Evolutionary conservation across 2,329 filamentous ascomycete species (phyloP).

Genomic region (Cercospora nicotianae): DNA sequence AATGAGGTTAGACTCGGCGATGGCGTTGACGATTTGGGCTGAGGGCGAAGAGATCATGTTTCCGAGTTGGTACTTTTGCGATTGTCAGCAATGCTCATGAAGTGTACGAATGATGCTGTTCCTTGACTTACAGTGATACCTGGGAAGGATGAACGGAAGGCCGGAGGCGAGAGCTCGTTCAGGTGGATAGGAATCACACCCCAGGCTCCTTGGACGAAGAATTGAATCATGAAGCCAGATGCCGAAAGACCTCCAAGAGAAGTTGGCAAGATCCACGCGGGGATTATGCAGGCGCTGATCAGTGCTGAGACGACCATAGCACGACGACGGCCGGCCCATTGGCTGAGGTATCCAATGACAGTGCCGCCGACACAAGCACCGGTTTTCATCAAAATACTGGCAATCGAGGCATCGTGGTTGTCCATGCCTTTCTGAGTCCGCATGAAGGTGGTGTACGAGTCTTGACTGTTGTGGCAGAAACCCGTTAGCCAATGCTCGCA

Average conservation of each 20-base stretch:
- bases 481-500: background rate
- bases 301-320: slow-evolving; percentile 63
- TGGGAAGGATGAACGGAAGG: slow-evolving; percentile 69
- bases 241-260: slow-evolving; percentile 61
- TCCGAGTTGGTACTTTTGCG: slow-evolving; percentile 63
- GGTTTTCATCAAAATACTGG: slow-evolving; percentile 77
- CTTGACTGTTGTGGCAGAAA: slow-evolving; percentile 55
- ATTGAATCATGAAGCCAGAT: slow-evolving; percentile 68
- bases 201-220: slow-evolving; percentile 65
- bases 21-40: slow-evolving; percentile 74
- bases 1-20: slow-evolving; percentile 64
- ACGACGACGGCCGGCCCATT: slow-evolving; percentile 71
- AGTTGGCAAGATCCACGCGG: slow-evolving; percentile 69
- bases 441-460: slow-evolving; percentile 82
- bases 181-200: slow-evolving; percentile 71
- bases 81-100: slow-evolving; percentile 44
- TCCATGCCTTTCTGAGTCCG: slow-evolving; percentile 67
- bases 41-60: slow-evolving; percentile 73
- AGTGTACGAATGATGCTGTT: no score
- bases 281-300: slow-evolving; percentile 63
- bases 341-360: slow-evolving; percentile 71
- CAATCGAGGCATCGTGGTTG: slow-evolving; percentile 65
- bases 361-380: slow-evolving; percentile 74
- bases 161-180: slow-evolving; percentile 69
- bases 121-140: slow-evolving; percentile 44